phyloP scores from a whole-genome alignment of 2,329 filamentous ascomycete genomes.

The Microdochium trichocladiopsis region DNA sequence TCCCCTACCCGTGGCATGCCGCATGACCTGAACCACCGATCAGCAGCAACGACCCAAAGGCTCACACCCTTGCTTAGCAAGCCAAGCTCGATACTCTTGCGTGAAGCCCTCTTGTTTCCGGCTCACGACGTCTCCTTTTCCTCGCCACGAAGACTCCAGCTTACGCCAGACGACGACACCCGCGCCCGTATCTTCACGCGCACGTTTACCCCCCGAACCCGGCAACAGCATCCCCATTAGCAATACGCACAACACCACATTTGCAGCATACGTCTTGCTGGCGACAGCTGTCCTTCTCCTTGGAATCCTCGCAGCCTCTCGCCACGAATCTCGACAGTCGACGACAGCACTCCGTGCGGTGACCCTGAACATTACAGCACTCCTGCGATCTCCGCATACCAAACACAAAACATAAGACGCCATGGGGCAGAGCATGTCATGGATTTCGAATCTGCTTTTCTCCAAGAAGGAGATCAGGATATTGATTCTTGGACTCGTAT shows the following conservation, averaged over 20 bases:
- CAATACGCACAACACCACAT: no score
- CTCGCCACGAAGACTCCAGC: constrained; percentile 1
- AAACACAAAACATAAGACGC: constrained; percentile 19
- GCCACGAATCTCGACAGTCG: no score
- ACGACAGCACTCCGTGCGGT: no score
- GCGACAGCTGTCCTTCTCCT: background rate
- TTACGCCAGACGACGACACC: background rate
- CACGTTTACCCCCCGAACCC: no score
- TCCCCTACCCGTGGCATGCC: background rate
- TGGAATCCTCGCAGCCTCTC: no score
- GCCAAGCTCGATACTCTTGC: constrained; percentile 5
- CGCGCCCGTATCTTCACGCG: no score
- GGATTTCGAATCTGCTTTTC: constrained; percentile 70
- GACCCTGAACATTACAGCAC: no score
- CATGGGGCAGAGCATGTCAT: constrained; percentile 61
- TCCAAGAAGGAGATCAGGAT: constrained; percentile 97
- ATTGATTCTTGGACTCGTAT: constrained; percentile 85
- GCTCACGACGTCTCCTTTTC: constrained; percentile 5
- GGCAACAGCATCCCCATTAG: no score
- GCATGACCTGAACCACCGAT: background rate
- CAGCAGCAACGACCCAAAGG: constrained; percentile 8
- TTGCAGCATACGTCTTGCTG: no score
- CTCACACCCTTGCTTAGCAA: constrained; percentile 12
- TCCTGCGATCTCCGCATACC: background rate
- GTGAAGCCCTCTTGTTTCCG: constrained; percentile 2